These are phyloP conservation scores for Xerocomus potaroensis DNA, from an alignment of 768 basidiomycete species.

Conservation along the genomic window DNA sequence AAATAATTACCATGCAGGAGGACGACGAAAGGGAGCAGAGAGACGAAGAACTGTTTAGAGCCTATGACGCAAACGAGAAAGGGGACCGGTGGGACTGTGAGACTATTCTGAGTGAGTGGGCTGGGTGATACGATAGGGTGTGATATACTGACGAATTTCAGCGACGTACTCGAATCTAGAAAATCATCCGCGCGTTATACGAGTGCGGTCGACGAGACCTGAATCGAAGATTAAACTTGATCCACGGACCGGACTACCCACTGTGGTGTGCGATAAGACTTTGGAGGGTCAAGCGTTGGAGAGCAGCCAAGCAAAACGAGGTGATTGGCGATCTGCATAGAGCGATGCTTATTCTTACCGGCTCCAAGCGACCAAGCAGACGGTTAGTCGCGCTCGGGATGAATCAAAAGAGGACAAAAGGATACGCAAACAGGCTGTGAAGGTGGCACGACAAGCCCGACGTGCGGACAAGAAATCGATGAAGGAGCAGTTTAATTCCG, in stretches of 20 bases:
- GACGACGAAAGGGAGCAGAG: slow-evolving; percentile 47
- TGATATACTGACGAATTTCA: slow-evolving; percentile 31
- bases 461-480: slow-evolving; percentile 63
- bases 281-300: slow-evolving; percentile 12
- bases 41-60: slow-evolving; percentile 40
- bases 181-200: slow-evolving; percentile 91
- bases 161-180: slow-evolving; percentile 97
- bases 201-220: slow-evolving; percentile 50
- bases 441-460: slow-evolving; percentile 59
- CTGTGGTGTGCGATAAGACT: slow-evolving; percentile 33
- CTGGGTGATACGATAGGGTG: not conserved
- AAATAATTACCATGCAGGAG: slow-evolving; percentile 38
- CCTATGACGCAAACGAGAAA: slow-evolving; percentile 40
- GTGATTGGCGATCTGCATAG: slow-evolving; percentile 16
- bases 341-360: slow-evolving; percentile 1
- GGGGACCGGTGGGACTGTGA: slow-evolving; percentile 94
- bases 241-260: slow-evolving; percentile 72
- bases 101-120: slow-evolving; percentile 79
- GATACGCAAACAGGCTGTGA: slow-evolving; percentile 65
- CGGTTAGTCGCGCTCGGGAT: slow-evolving; percentile 63
- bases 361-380: slow-evolving; percentile 32
- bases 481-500: slow-evolving; percentile 59
- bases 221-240: slow-evolving; percentile 69
- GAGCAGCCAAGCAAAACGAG: slow-evolving; percentile 20
- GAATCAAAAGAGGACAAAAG: slow-evolving; percentile 77